These are phyloP conservation scores for Apiotrichum gracile DNA, from an alignment of 1,284 basidiomycete species.

Conservation along the genomic window DNA sequence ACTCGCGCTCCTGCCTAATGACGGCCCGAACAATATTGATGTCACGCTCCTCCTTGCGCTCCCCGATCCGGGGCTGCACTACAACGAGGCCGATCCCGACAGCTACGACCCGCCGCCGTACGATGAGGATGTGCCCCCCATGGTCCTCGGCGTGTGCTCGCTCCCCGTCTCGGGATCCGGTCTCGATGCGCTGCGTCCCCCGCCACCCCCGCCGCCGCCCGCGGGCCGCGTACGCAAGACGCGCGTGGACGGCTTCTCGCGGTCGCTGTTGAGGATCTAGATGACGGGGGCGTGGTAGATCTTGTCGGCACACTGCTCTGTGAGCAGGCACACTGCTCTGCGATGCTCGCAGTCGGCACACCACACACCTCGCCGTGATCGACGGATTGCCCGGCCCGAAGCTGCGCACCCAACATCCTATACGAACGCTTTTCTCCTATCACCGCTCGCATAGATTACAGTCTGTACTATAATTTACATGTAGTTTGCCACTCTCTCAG, in stretches of 20 bases:
- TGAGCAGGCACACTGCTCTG: too few species aligned
- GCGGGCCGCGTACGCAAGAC: background rate
- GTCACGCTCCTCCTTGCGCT: constrained; percentile 17
- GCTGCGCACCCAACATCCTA: too few species aligned
- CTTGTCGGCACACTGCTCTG: too few species aligned
- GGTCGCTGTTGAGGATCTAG: background rate
- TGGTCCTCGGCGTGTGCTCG: constrained; percentile 1
- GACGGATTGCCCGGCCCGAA: too few species aligned
- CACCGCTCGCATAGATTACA: background rate
- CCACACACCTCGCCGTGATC: too few species aligned
- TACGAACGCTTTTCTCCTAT: too few species aligned
- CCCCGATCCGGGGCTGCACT: constrained; percentile 4
- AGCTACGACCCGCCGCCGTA: background rate
- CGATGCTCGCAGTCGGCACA: too few species aligned
- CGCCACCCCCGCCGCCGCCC: background rate
- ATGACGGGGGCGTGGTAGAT: too few species aligned
- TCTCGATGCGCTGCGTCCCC: constrained; percentile 7
- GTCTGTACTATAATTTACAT: background rate
- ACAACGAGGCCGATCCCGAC: background rate
- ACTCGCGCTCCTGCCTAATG: background rate
- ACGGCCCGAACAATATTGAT: constrained; percentile 2
- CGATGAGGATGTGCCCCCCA: background rate
- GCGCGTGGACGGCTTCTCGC: constrained; percentile 9
- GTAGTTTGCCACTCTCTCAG: background rate
- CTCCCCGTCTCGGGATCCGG: background rate